Conservation (phyloP, 2,329 filamentous ascomycete genomes). For the Colletotrichum somersetense region DNA sequence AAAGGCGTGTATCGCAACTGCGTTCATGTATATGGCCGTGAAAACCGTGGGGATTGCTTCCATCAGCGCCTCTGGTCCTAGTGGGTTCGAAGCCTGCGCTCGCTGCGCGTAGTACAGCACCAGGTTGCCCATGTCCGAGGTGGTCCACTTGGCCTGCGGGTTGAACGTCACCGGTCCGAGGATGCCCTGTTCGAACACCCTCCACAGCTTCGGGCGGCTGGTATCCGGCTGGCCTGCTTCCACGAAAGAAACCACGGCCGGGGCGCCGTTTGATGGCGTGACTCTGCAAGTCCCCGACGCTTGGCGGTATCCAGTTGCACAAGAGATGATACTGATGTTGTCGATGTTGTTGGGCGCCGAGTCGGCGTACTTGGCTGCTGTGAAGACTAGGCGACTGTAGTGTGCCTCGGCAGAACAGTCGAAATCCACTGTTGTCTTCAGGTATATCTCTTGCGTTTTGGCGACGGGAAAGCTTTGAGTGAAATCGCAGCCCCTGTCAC, state of each 20-base stretch:
- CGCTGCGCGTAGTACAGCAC: constrained; percentile 13
- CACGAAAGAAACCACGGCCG: constrained; percentile 3
- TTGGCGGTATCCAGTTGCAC: constrained; percentile 14
- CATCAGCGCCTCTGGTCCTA: background rate
- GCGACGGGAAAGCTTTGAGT: constrained; percentile 6
- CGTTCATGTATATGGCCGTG: constrained; percentile 11
- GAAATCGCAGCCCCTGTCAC: constrained; percentile 14
- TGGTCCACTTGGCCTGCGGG: constrained; percentile 14
- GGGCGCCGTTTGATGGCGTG: background rate
- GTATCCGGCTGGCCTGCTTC: background rate
- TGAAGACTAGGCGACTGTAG: constrained; percentile 19
- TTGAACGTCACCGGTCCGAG: constrained; percentile 6
- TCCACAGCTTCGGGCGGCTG: constrained; percentile 9
- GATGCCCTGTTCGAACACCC: constrained; percentile 17
- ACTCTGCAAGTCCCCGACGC: background rate
- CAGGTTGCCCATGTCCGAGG: constrained; percentile 14
- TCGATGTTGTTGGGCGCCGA: background rate
- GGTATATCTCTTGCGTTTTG: constrained; percentile 8
- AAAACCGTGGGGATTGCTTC: constrained; percentile 1
- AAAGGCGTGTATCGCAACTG: constrained; percentile 8
- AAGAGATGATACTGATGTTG: constrained; percentile 29
- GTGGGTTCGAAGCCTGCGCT: background rate
- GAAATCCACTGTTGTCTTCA: constrained; percentile 9
- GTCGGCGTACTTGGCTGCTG: background rate
- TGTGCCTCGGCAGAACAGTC: constrained; percentile 14